Evolutionary conservation across 2,329 filamentous ascomycete species (phyloP), one percentile per base, ranked within the genome.

Genomic region (Aurifilum marmelostoma): DNA sequence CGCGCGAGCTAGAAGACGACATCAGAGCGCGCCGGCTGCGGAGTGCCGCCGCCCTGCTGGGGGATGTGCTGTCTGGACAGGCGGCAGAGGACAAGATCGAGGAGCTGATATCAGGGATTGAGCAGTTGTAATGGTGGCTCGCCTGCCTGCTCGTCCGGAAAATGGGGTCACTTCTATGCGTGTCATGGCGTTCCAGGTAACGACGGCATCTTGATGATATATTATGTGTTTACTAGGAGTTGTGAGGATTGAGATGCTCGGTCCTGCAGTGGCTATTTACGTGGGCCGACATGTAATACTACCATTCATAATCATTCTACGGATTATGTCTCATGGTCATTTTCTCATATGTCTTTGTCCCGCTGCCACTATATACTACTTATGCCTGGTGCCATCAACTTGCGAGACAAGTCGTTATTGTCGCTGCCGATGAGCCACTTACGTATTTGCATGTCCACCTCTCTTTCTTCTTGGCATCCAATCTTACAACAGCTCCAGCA

Each of bases 1-100:
- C 93, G 70, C 83, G 83, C 52, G 89, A 95, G 79, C 81, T 99
- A 79, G 96, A 99, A 80, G 85, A 89, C 65, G 87, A 89, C 73
- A 88, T 94, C 74, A 87, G 84, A 73, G 82, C 82, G 71, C 88
- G 90, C 71, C 87, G 88, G 70, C 77, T 97, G 56, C 82, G 76
- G 62, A 85, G 85, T 0, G 81, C 84, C 1, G 79, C 78, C 29
- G 78, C 75, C 58, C 75, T 85, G 39, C 72, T 88, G 47, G 72
- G 72, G 0, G 79, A 83, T 64, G 78, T 87, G 6, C 66, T 87
- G 8, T 65, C 73, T 11, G 75, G 77, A 21, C 74, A 73, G 4
- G 68, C 67, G 2, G 69, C 76, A 18, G 60, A 65, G 0, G 82
- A 84, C 63, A 81, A 84, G 71, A 75, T 89, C 24, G 84, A 88